Evolutionary conservation across 1,284 basidiomycete genomes (phyloP), one percentile per base, ranked within the genome.

Genomic region (Grifola frondosa): DNA sequence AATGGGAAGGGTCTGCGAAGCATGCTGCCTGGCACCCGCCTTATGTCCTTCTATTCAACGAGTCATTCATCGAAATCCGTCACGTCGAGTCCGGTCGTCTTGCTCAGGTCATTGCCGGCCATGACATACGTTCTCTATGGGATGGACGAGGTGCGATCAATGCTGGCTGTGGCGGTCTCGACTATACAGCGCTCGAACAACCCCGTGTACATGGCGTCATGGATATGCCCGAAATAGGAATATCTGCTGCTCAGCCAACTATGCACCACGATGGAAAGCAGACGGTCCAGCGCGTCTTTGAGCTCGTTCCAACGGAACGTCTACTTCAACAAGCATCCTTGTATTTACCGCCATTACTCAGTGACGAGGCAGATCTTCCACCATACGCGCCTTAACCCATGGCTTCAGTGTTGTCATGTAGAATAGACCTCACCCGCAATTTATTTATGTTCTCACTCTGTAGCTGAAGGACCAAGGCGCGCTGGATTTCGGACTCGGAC

Each of bases 1-100:
- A 97, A 62, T 98, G 95, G 93, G 95, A 98, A 68, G 92, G 93
- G 5, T 84, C 80, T 2, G 90, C 90, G 1, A 85, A 90, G 56
- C 83, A 81, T 26, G 90, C 93, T 15, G 91, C 90, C 0, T 85
- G 90, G 69, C 91, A 94, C 57, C 81, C 87, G 36, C 91, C 92
- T 0, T 95, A 93, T 57, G 75, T 98, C 35, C 75, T 97, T 13
- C 82, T 96, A 25, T 93, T 97, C 67, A 91, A 94, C 61, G 73
- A 81, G 9, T 81, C 89, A 29, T 97, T 97, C 69, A 87, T 98
- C 60, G 95, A 98, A 67, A 80, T 98, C 26, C 81, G 95, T 24
- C 88, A 97, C 60, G 79, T 88, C 53, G 71, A 88, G 50, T 91
- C 85, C 0, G 93, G 92, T 12, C 83, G 89, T 6, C 76, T 98